Evolutionary conservation across 2,329 filamentous ascomycete genomes (phyloP).

Genomic region (Phialocephala sp.): DNA sequence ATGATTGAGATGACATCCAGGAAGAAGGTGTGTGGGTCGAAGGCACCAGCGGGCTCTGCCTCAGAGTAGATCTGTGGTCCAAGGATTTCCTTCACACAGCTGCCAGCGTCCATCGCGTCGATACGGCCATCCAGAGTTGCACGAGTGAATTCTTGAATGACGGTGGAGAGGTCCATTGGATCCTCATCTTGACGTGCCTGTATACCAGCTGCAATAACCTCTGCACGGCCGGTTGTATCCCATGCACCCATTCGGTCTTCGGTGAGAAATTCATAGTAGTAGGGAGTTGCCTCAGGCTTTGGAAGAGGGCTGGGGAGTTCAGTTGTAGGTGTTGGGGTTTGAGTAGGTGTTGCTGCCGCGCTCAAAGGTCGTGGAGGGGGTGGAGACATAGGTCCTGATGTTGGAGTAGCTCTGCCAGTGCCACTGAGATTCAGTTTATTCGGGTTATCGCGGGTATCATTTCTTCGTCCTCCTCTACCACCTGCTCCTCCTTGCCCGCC

Average conservation of each 20-base stretch:
- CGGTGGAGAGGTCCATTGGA: conserved; percentile 67
- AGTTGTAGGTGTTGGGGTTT: conserved; percentile 32
- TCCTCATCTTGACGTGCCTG: conserved; percentile 72
- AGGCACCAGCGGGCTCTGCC: conserved; percentile 53
- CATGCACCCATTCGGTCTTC: conserved; percentile 71
- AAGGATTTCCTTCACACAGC: conserved; percentile 75
- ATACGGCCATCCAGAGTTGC: conserved; percentile 74
- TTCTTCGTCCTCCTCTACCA: conserved; percentile 39
- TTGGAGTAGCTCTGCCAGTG: conserved; percentile 38
- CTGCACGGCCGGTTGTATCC: conserved; percentile 68
- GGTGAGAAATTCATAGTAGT: conserved; percentile 78
- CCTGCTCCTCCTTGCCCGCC: conserved; percentile 48
- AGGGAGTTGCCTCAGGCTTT: conserved; percentile 47
- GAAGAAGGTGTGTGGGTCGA: conserved; percentile 74
- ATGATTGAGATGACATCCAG: conserved; percentile 83
- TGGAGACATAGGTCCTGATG: conserved; percentile 44
- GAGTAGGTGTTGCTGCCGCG: conserved; percentile 39
- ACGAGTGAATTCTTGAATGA: conserved; percentile 86
- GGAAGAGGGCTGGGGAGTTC: conserved; percentile 41
- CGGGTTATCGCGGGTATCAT: conserved; percentile 40
- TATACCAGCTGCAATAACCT: conserved; percentile 68
- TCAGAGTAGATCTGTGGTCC: conserved; percentile 53
- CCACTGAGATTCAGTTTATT: conserved; percentile 38
- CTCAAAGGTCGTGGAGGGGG: conserved; percentile 39
- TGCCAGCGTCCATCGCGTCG: conserved; percentile 71